Evolutionary conservation across 1,139 yeast genomes (phyloP).

Genomic region (Candida sp.): DNA sequence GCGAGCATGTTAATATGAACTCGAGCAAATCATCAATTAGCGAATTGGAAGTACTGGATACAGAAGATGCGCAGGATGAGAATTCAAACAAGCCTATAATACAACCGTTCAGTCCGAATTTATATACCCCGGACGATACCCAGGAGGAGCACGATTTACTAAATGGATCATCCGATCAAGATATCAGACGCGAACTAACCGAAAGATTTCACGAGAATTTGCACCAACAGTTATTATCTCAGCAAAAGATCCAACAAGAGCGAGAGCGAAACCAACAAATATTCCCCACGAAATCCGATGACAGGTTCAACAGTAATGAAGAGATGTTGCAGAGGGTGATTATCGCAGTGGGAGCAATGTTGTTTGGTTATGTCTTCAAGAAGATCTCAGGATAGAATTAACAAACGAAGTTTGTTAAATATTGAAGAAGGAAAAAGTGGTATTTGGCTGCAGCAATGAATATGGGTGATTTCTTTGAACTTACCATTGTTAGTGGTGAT

Average conservation of each 20-base stretch:
- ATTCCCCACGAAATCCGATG: slow-evolving; percentile 3
- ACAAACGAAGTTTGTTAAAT: too few relatives aligned
- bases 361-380: slow-evolving; percentile 2
- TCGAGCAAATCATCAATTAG: neutral
- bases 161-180: slow-evolving; percentile 1
- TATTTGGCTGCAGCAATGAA: too few relatives aligned
- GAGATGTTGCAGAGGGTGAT: slow-evolving; percentile 1
- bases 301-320: slow-evolving; percentile 2
- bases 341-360: slow-evolving; percentile 2
- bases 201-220: neutral
- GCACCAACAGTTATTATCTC: neutral
- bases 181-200: neutral
- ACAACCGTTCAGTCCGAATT: neutral
- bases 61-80: neutral
- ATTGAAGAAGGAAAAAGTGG: slow-evolving; percentile 23
- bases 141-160: neutral
- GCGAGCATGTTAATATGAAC: slow-evolving; percentile 1
- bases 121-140: neutral
- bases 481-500: slow-evolving; percentile 53
- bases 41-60: slow-evolving; percentile 2
- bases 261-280: neutral
- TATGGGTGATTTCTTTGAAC: slow-evolving; percentile 52
- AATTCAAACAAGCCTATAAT: neutral
- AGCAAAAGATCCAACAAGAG: neutral
- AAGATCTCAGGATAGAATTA: slow-evolving; percentile 1